Base-by-base conservation (phyloP, 441 rosid species). In the Corymbia calophylla region DNA sequence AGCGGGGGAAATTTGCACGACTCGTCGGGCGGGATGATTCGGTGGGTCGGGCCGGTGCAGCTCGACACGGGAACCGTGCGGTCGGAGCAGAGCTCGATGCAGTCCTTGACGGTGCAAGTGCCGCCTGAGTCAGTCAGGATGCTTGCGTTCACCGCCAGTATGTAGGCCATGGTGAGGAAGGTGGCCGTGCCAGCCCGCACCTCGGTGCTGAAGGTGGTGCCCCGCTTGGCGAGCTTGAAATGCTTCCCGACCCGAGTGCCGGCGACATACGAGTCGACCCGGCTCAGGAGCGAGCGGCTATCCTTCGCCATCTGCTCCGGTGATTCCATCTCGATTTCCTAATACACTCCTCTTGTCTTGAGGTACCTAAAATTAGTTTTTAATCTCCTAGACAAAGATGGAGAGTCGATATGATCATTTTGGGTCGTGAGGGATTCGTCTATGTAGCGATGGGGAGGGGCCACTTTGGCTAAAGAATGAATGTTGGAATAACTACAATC, bases 111-210 rank as follows among this genome's bases (percentile, higher is more conserved):
- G 19, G 64, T 17, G 85, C 89, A 73, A 8, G 89, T 70, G 85
- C 89, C 66, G 0, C 89, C 89, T 5, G 53, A 66, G 89, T 88
- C 86, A 27, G 51, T 53, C 58, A 54, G 53, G 86, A 55, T 44
- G 86, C 88, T 48, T 0, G 66, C 21, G 9, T 88, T 88, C 55
- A 88, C 86, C 1, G 64, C 89, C 29, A 70, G 51, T 51, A 88
- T 70, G 48, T 53, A 88, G 51, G 89, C 87, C 48, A 86, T 86
- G 58, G 86, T 73, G 86, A 88, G 86, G 89, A 88, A 88, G 60
- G 51, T 25, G 89, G 89, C 89, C 5, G 86, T 88, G 66, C 89
- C 86, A 0, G 53, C 89, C 12, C 53, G 35, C 8, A 88, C 29
- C 86, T 35, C 53, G 18, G 53, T 88, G 60, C n/a, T 88, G 66